Percentiles rank a stretch among this genome's conserved stretches.
These are phyloP conservation scores for Lithohypha guttulata DNA, from an alignment of 2,329 filamentous ascomycete species.

Conservation along the genomic window DNA sequence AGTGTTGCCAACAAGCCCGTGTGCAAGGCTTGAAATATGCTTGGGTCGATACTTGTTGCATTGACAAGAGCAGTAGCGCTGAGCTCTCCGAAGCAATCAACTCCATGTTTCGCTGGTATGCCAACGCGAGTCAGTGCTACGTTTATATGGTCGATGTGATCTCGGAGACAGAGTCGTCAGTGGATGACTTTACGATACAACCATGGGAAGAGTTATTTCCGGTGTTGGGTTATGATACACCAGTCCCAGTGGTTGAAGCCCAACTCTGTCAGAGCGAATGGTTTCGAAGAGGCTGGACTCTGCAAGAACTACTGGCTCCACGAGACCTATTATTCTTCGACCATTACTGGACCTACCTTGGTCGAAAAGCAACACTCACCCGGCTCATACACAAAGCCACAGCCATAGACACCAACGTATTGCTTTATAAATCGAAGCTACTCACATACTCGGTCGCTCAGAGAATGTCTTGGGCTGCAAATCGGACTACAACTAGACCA, in stretches of 20 bases:
- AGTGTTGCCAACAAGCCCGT: neutral
- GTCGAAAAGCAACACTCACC: conserved; percentile 10
- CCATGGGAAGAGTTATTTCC: neutral
- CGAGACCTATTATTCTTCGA: conserved; percentile 19
- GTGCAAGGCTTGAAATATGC: conserved; percentile 8
- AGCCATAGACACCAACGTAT: conserved; percentile 2
- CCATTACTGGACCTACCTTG: conserved; percentile 11
- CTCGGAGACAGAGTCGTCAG: no score
- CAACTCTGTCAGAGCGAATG: conserved; percentile 18
- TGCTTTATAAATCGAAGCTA: conserved; percentile 9
- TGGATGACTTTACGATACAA: neutral
- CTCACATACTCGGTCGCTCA: conserved; percentile 13
- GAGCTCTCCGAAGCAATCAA: conserved; percentile 20
- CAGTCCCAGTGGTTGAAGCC: no score
- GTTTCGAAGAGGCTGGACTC: conserved; percentile 24
- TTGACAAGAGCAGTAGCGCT: conserved; percentile 21
- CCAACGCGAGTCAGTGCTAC: conserved; percentile 15
- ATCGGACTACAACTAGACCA: conserved; percentile 15
- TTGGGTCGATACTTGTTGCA: conserved; percentile 22
- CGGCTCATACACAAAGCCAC: neutral
- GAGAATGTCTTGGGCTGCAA: conserved; percentile 21
- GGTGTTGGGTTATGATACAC: no score
- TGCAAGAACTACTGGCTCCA: conserved; percentile 25
- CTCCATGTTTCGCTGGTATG: conserved; percentile 21
- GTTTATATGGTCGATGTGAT: conserved; percentile 17